These are phyloP conservation scores for Streptanthus diversifolius DNA, from an alignment of 345 rosid species.

Conservation along the genomic window DNA sequence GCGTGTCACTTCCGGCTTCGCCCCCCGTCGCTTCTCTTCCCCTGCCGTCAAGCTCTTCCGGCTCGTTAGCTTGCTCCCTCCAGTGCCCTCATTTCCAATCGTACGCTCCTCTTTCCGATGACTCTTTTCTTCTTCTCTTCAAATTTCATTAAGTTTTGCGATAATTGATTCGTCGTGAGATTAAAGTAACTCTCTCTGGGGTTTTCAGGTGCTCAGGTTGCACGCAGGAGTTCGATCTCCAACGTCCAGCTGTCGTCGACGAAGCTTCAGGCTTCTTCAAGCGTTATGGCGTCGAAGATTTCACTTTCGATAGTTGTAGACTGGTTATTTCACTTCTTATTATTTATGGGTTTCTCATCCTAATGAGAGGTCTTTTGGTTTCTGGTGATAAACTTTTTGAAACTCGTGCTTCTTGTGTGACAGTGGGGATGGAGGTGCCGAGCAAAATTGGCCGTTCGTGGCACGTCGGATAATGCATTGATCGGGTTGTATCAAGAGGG, in stretches of 20 bases:
- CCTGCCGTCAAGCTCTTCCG: constrained; percentile 26
- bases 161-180: background rate
- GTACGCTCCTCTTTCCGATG: constrained; percentile 35
- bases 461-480: constrained; percentile 55
- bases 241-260: constrained; percentile 63
- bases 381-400: background rate
- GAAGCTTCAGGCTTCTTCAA: constrained; percentile 72
- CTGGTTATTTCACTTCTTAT: constrained; percentile 40
- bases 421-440: constrained; percentile 98
- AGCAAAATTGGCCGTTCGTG: constrained; percentile 91
- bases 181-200: background rate
- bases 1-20: constrained; percentile 35
- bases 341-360: background rate
- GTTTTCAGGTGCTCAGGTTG: constrained; percentile 85
- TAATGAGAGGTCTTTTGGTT: background rate
- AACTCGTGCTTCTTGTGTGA: constrained; percentile 10
- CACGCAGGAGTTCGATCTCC: constrained; percentile 78
- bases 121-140: background rate
- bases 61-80: constrained; percentile 57
- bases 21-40: constrained; percentile 17
- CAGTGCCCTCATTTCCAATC: constrained; percentile 79
- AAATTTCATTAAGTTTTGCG: background rate
- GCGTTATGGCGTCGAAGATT: constrained; percentile 62
- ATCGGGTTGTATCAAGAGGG: constrained; percentile 90
- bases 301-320: constrained; percentile 79